These are phyloP conservation scores for Schizosaccharomyces pombe DNA, from an alignment of 805 yeast species.

Conservation along the genomic window DNA sequence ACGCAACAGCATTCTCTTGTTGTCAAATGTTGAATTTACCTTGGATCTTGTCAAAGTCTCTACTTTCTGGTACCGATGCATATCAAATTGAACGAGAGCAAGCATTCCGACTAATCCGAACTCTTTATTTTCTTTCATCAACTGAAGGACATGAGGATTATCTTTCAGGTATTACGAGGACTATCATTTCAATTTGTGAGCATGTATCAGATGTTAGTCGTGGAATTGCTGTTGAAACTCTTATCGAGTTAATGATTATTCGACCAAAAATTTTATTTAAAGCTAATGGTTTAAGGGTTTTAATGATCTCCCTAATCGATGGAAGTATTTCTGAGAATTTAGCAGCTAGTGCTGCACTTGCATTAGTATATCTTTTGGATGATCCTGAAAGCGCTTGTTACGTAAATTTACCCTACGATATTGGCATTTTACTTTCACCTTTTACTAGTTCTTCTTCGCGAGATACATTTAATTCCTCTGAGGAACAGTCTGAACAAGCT, in stretches of 20 bases:
- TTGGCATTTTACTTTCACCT: slow-evolving; percentile 30
- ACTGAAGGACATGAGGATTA: neutral
- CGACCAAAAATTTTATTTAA: neutral
- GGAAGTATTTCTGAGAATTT: neutral
- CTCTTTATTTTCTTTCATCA: neutral
- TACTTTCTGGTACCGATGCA: neutral
- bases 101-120: neutral
- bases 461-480: slow-evolving; percentile 23
- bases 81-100: neutral
- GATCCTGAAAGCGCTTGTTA: slow-evolving; percentile 28
- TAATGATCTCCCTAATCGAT: neutral
- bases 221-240: neutral
- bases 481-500: slow-evolving; percentile 30
- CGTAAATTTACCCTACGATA: slow-evolving; percentile 13
- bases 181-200: neutral
- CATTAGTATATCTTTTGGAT: slow-evolving; percentile 35
- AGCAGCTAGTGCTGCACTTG: slow-evolving; percentile 9
- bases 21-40: neutral
- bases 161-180: neutral
- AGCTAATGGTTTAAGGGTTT: neutral
- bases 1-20: neutral
- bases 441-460: slow-evolving; percentile 36
- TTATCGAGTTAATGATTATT: neutral
- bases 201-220: neutral
- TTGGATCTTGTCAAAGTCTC: neutral